Evolutionary conservation across 768 basidiomycete species (phyloP), one percentile per base, ranked within the genome.

Genomic region (Lentinula detonsa): DNA sequence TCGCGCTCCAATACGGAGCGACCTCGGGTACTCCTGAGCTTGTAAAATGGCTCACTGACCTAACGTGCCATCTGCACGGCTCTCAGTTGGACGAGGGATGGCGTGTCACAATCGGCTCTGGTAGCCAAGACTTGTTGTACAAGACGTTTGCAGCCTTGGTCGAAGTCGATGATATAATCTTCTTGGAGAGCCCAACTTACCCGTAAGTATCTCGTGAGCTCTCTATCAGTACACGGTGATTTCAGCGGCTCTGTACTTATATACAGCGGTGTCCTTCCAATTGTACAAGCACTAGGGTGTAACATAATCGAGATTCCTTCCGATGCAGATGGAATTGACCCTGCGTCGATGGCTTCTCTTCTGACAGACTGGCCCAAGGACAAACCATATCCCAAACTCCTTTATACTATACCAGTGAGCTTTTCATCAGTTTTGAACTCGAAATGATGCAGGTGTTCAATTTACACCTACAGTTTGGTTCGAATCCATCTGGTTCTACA

Each of bases 81-180:
- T 78, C 91, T 49, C 76, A 77, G 54, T 70, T 66, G 49, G 79
- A 76, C 2, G 85, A 83, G 64, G 86, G 85, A 6, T 98, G 94
- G 94, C 75, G 78, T 40, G 71, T 95, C 9, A 85, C 83, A 40
- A 74, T 96, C 11, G 93, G 94, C 1, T 79, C 80, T 42, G 95
- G 95, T 8, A 91, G 91, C 48, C 95, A 96, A 73, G 94, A 96
- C 76, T 70, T 93, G 65, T 82, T 98, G 54, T 88, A 81, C 75
- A 96, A 95, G 90, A 87, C 86, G 21, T 81, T 93, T 62, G 69
- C 78, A 23, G 82, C 87, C 5, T 73, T 95, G 45, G 74, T 92
- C 13, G 85, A 93, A 67, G 84, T 83, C 3, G 93, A 90, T 10
- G 94, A 97, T 69, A 70, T 86, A 4, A 77, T 95, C 31, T 76